Evolutionary conservation across 108 stramenopile species (phyloP).

Genomic region (Fragilaria crotonensis): DNA sequence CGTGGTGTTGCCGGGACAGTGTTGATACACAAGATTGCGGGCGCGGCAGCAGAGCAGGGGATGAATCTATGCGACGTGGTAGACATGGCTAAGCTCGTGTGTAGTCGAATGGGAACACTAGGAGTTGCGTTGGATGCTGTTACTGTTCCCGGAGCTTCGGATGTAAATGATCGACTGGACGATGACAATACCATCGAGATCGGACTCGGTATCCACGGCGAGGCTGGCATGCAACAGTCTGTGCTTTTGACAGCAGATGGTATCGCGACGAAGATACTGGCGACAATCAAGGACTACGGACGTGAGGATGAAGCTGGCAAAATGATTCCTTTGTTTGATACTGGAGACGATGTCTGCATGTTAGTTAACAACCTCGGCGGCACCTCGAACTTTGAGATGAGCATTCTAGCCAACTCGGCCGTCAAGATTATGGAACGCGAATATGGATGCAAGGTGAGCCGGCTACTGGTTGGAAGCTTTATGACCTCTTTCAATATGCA

Average conservation of each 20-base stretch:
- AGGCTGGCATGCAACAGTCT: conserved; percentile 82
- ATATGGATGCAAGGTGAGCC: conserved; percentile 45
- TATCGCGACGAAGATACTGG: conserved; percentile 67
- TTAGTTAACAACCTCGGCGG: conserved; percentile 95
- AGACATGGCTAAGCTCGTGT: conserved; percentile 43
- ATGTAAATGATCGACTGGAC: conserved; percentile 59
- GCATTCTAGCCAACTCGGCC: conserved; percentile 63
- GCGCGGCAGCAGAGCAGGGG: conserved; percentile 74
- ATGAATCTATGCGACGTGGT: conserved; percentile 64
- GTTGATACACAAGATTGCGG: conserved; percentile 93
- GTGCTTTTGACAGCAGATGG: conserved; percentile 64
- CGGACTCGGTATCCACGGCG: conserved; percentile 97
- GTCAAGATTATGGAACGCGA: conserved; percentile 44
- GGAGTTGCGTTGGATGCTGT: conserved; percentile 90
- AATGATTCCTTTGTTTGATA: conserved; percentile 50
- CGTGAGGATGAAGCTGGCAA: conserved; percentile 18
- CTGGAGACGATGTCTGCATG: conserved; percentile 65
- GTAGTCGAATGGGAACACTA: conserved; percentile 66
- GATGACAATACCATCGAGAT: conserved; percentile 77
- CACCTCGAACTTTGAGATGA: conserved; percentile 91
- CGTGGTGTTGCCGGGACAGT: conserved; percentile 96
- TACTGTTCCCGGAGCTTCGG: conserved; percentile 82
- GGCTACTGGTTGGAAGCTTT: conserved; percentile 75
- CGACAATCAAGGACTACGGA: conserved; percentile 66
- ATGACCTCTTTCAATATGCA: conserved; percentile 98